Conservation (phyloP, 1,284 basidiomycete genomes). For the Sutorius eximius region DNA sequence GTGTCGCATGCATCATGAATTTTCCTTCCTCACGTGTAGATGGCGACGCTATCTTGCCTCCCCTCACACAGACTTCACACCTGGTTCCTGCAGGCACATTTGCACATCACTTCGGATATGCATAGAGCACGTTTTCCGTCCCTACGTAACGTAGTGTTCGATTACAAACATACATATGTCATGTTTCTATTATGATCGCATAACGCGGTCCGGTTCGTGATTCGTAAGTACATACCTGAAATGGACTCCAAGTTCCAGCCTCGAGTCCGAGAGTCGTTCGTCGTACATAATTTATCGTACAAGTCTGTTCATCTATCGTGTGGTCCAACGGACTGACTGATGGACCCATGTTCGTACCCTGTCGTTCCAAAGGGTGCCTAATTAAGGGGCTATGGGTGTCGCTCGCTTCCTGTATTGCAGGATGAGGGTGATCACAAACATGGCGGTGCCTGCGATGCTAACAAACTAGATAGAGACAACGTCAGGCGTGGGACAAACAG, state of each 20-base stretch:
- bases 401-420: not conserved
- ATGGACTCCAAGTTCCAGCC: not conserved
- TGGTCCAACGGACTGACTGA: not conserved
- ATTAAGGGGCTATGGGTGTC: not conserved
- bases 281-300: conserved; percentile 1
- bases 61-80: too few relatives aligned
- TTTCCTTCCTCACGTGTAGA: too few relatives aligned
- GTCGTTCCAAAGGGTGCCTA: not conserved
- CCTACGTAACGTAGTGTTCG: too few relatives aligned
- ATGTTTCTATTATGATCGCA: too few relatives aligned
- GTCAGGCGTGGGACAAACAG: conserved; percentile 5
- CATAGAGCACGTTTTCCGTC: too few relatives aligned
- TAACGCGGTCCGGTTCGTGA: too few relatives aligned
- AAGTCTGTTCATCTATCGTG: not conserved
- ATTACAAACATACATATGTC: too few relatives aligned
- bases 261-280: not conserved
- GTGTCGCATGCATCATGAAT: too few relatives aligned
- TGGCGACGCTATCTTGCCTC: too few relatives aligned
- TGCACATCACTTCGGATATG: too few relatives aligned
- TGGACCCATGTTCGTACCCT: not conserved
- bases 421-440: conserved; percentile 9
- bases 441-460: conserved; percentile 5
- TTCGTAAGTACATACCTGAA: not conserved
- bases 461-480: conserved; percentile 9
- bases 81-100: too few relatives aligned